phyloP scores from a whole-genome alignment of 176 grass and related monocot species.

The Typha latifolia region DNA sequence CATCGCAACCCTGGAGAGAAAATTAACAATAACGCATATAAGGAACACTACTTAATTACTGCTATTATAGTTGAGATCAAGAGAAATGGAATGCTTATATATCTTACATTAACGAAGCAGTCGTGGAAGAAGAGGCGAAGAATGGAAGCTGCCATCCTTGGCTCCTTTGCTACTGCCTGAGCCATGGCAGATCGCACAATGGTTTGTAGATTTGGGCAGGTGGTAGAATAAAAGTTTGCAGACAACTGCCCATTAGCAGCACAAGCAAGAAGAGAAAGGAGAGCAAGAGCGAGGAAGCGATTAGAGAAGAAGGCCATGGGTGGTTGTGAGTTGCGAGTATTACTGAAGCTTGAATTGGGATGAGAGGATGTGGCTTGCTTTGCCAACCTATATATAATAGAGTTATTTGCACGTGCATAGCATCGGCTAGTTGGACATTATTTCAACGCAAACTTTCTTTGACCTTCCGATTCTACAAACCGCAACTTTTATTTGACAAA shows the following conservation, averaged over 20 bases:
- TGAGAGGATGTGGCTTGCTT: conserved; percentile 1
- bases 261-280: conserved; percentile 32
- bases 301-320: not conserved
- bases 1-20: conserved; percentile 40
- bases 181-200: too few species aligned
- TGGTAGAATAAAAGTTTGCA: conserved; percentile 49
- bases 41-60: too few species aligned
- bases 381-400: conserved; percentile 7
- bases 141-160: too few species aligned
- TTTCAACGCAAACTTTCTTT: too few species aligned
- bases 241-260: conserved; percentile 35
- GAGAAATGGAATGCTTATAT: conserved; percentile 3
- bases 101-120: too few species aligned
- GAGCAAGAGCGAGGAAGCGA: conserved; percentile 20
- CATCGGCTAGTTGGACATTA: too few species aligned
- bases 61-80: not conserved
- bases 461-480: too few species aligned
- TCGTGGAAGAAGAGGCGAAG: too few species aligned
- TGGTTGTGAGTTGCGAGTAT: not conserved
- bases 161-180: too few species aligned
- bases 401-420: not conserved
- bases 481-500: too few species aligned
- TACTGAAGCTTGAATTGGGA: not conserved
- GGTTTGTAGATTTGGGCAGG: too few species aligned
- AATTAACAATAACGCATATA: too few species aligned